Evolutionary conservation across 2,329 filamentous ascomycete genomes (phyloP), one percentile per base, ranked within the genome.

Genomic region (Epichloe coenophiala): DNA sequence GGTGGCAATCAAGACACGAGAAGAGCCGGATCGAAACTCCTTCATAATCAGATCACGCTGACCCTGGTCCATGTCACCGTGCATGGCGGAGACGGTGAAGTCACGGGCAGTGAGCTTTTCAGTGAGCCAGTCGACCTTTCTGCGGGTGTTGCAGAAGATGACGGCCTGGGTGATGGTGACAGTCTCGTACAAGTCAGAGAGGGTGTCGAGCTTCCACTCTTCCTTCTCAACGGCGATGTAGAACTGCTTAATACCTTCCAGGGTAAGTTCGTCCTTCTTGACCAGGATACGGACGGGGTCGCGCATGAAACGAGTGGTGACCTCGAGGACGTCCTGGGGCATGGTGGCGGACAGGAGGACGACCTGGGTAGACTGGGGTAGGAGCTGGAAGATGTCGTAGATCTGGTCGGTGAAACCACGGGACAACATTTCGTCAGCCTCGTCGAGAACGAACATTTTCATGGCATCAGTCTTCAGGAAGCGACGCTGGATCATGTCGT

Each of bases 211-310:
- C 78, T 98, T 98, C 93, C 93, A 98, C 68, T 98, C 93, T 72
- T 98, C 93, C 81, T 98, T 97, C 80, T 98, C 93, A 54, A 98
- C 93, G 54, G 93, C 93, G 74, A 98, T 97, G 78, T 96, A 98
- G 78, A 96, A 98, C 73, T 98, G 93, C 82, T 98, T 98, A 69
- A 98, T 95, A 88, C 93, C 93, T 77, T 98, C 93, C 54, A 98
- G 88, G 66, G 93, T 98, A 72, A 98, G 84, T 72, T 98, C 93
- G 68, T 94, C 91, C 83, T 95, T 95, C 86, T 98, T 98, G 74
- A 98, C 93, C 62, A 98, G 81, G 68, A 98, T 97, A 68, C 93
- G 90, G 71, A 98, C 87, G 61, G 93, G 93, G 74, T 98, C 93
- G 64, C 89, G 90, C 93, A 98, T 98, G 81, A 98, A 98, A 78